These are phyloP conservation scores for Nakazawaea molendinolei DNA, from an alignment of 805 yeast genomes.

Conservation along the genomic window DNA sequence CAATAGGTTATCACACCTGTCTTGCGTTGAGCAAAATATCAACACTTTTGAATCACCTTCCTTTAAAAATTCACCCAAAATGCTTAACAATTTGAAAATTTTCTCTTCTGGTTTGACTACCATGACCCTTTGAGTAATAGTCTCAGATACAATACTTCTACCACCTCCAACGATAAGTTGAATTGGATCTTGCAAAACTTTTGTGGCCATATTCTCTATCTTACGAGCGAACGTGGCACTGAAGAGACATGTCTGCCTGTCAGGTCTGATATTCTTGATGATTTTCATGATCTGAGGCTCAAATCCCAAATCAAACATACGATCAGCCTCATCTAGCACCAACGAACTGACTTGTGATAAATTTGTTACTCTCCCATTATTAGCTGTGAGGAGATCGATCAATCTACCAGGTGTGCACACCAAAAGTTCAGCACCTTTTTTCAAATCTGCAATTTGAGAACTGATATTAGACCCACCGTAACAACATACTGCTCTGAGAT, in stretches of 20 bases:
- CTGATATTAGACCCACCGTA: slow-evolving; percentile 88
- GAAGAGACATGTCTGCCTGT: slow-evolving; percentile 81
- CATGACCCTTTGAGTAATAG: slow-evolving; percentile 66
- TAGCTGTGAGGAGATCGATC: slow-evolving; percentile 81
- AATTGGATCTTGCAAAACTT: slow-evolving; percentile 56
- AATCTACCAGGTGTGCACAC: slow-evolving; percentile 96
- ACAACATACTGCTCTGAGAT: slow-evolving; percentile 62
- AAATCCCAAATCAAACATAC: slow-evolving; percentile 96
- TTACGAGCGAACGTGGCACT: slow-evolving; percentile 90
- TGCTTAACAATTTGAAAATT: slow-evolving; percentile 44
- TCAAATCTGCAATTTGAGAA: slow-evolving; percentile 72
- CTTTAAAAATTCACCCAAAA: slow-evolving; percentile 41
- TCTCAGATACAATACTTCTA: slow-evolving; percentile 72
- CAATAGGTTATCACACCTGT: slow-evolving; percentile 69
- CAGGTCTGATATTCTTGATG: slow-evolving; percentile 70
- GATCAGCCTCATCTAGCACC: slow-evolving; percentile 93
- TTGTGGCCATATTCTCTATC: slow-evolving; percentile 68
- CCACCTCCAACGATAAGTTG: slow-evolving; percentile 72
- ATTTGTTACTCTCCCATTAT: slow-evolving; percentile 68
- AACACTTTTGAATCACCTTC: slow-evolving; percentile 47
- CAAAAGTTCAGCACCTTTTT: slow-evolving; percentile 70
- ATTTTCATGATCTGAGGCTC: slow-evolving; percentile 91
- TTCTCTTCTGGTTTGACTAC: slow-evolving; percentile 52
- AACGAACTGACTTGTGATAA: slow-evolving; percentile 67
- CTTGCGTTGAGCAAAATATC: slow-evolving; percentile 84